These are phyloP conservation scores for Colletotrichum incanum DNA, from an alignment of 2,329 filamentous ascomycete genomes.

Conservation along the genomic window DNA sequence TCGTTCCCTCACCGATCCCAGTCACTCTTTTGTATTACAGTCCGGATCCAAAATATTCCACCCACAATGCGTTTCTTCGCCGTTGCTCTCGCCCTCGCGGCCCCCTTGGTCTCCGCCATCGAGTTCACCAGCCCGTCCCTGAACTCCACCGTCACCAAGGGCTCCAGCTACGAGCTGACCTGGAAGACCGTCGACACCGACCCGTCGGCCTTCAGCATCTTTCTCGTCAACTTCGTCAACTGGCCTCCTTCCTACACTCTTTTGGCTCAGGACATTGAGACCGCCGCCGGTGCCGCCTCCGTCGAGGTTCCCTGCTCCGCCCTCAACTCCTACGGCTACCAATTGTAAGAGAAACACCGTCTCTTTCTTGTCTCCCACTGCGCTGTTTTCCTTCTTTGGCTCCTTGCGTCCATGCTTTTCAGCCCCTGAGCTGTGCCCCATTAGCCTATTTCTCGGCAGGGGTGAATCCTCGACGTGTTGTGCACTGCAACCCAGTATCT, in stretches of 20 bases:
- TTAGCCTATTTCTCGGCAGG: conserved; percentile 5
- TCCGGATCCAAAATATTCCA: conserved; percentile 29
- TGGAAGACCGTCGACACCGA: conserved; percentile 60
- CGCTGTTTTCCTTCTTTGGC: not conserved
- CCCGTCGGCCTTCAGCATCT: conserved; percentile 56
- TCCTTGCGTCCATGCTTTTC: not conserved
- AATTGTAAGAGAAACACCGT: conserved; percentile 48
- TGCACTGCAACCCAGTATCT: conserved; percentile 7
- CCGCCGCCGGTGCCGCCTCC: conserved; percentile 49
- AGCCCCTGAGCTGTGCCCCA: conserved; percentile 10
- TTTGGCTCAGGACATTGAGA: conserved; percentile 54
- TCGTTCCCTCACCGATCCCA: conserved; percentile 37
- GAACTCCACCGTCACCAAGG: conserved; percentile 57
- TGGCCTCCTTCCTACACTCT: conserved; percentile 59
- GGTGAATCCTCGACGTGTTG: not conserved
- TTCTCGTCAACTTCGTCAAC: conserved; percentile 62
- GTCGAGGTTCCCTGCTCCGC: conserved; percentile 58
- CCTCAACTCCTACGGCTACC: conserved; percentile 55
- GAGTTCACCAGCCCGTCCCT: conserved; percentile 50
- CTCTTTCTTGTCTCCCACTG: conserved; percentile 39
- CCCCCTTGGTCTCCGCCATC: conserved; percentile 51
- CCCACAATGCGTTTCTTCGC: conserved; percentile 49
- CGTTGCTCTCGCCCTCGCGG: conserved; percentile 49
- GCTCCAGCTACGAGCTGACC: conserved; percentile 51
- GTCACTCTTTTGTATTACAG: conserved; percentile 38